Evolutionary conservation across 306 rosid species (phyloP).

Genomic region (Comarum palustre): DNA sequence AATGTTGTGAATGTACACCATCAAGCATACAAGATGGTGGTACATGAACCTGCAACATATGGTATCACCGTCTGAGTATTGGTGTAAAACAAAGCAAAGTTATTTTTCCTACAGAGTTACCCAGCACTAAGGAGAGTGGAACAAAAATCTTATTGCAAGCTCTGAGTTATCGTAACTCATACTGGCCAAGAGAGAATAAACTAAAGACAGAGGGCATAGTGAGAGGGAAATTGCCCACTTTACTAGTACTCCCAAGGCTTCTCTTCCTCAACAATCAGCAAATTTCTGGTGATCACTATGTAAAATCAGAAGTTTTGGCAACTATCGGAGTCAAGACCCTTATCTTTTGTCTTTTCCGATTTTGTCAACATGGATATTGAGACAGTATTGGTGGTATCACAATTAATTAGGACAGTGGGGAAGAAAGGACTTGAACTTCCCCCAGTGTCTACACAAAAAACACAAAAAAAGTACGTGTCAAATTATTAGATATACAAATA

Average conservation of each 20-base stretch:
- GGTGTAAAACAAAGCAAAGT: background rate
- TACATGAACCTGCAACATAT: conserved; percentile 74
- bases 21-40: conserved; percentile 97
- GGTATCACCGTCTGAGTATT: conserved; percentile 22
- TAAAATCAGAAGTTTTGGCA: background rate
- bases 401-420: background rate
- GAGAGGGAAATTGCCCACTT: background rate
- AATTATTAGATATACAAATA: too few relatives aligned
- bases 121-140: background rate
- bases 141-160: background rate
- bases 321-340: background rate
- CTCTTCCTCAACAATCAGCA: background rate
- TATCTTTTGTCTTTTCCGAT: background rate
- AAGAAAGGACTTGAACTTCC: background rate
- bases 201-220: background rate
- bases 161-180: background rate
- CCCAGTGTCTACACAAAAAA: background rate
- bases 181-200: background rate
- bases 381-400: background rate
- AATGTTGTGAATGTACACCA: conserved; percentile 92
- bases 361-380: background rate
- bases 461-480: too few relatives aligned
- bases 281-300: background rate
- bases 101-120: background rate
- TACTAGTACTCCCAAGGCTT: background rate